Evolutionary conservation across 768 basidiomycete species (phyloP).

Genomic region (Phanerochaete sordida): DNA sequence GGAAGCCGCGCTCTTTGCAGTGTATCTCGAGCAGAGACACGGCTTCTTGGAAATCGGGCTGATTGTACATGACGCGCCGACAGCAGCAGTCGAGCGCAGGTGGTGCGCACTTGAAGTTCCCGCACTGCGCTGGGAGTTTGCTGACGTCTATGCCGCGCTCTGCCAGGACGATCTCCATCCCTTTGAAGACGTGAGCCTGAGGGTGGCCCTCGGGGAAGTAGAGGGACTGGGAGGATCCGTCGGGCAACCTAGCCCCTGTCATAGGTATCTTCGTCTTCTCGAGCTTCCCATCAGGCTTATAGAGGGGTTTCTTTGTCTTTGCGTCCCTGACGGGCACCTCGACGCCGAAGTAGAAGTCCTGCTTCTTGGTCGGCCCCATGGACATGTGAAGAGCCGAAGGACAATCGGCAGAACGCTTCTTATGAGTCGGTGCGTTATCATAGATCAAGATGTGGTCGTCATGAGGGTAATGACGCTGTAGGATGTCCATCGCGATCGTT

Average conservation of each 20-base stretch:
- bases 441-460: constrained; percentile 23
- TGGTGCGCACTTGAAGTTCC: constrained; percentile 28
- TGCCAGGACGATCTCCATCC: constrained; percentile 30
- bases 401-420: background rate
- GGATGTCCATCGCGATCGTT: constrained; percentile 19
- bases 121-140: constrained; percentile 26
- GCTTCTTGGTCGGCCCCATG: background rate
- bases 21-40: constrained; percentile 30
- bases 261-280: constrained; percentile 26
- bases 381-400: background rate
- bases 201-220: constrained; percentile 25
- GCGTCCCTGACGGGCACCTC: background rate
- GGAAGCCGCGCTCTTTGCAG: constrained; percentile 22
- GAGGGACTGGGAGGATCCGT: constrained; percentile 22
- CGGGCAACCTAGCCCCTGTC: constrained; percentile 20
- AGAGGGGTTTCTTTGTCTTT: background rate
- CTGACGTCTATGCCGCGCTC: constrained; percentile 20
- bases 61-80: constrained; percentile 32
- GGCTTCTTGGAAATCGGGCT: constrained; percentile 39
- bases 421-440: constrained; percentile 27
- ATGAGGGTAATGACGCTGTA: constrained; percentile 14
- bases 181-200: constrained; percentile 28
- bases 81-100: constrained; percentile 27
- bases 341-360: background rate
- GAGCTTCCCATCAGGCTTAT: constrained; percentile 12